Percentiles rank a stretch among this genome's conserved stretches.
phyloP scores from a whole-genome alignment of 2,329 filamentous ascomycete genomes.

The Hypoxylon sp. region DNA sequence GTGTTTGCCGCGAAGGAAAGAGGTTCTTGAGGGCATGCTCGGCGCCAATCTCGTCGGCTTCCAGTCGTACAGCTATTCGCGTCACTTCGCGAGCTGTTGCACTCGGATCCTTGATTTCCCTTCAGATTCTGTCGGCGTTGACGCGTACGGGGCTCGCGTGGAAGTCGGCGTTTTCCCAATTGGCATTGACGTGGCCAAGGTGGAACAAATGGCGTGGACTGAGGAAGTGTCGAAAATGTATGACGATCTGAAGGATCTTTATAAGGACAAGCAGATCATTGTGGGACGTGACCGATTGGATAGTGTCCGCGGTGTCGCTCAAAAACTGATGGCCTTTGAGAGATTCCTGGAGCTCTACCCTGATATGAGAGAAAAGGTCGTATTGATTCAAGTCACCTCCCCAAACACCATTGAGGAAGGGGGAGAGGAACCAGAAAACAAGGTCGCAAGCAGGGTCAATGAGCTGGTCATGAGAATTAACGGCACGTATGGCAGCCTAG shows the following conservation, averaged over 20 bases:
- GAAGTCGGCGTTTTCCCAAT: conserved; percentile 95
- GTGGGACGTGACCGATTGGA: conserved; percentile 95
- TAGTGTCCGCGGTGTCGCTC: conserved; percentile 91
- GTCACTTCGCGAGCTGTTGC: conserved; percentile 95
- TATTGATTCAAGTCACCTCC: conserved; percentile 94
- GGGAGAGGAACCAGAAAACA: conserved; percentile 80
- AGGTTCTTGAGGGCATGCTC: conserved; percentile 88
- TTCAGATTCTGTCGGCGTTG: conserved; percentile 85
- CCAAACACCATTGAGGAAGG: conserved; percentile 85
- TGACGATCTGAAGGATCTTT: conserved; percentile 78
- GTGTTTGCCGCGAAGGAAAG: conserved; percentile 88
- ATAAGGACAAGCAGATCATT: conserved; percentile 93
- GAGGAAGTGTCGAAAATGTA: conserved; percentile 79
- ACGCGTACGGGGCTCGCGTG: conserved; percentile 89
- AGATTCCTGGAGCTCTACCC: conserved; percentile 91
- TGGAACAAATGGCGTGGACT: conserved; percentile 80
- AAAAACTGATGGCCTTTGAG: conserved; percentile 95
- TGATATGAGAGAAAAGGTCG: conserved; percentile 91
- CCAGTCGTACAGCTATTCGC: conserved; percentile 94
- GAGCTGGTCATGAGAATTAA: conserved; percentile 94
- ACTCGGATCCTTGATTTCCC: conserved; percentile 92
- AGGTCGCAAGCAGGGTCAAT: conserved; percentile 88
- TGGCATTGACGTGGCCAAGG: conserved; percentile 88
- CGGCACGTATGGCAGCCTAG: conserved; percentile 86
- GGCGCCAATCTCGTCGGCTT: conserved; percentile 95